Evolutionary conservation across 805 yeast species (phyloP).

Genomic region (Lipomyces sp.): DNA sequence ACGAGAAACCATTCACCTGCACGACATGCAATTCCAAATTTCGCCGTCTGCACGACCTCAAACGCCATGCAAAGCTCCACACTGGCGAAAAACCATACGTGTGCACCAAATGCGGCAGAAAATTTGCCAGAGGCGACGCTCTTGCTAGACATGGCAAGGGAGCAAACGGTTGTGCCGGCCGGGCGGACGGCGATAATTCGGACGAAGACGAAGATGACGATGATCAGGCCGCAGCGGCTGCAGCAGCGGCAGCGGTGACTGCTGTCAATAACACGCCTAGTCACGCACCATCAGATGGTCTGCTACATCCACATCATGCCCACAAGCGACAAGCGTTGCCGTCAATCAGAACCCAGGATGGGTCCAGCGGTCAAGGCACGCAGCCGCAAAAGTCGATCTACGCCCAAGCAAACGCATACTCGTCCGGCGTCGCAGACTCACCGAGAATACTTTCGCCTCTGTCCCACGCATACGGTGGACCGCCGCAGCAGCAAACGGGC

Average conservation of each 20-base stretch:
- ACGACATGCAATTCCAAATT: conserved; percentile 63
- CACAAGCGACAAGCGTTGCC: conserved; percentile 29
- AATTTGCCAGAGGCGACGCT: conserved; percentile 78
- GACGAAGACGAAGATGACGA: conserved; percentile 32
- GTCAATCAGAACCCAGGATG: conserved; percentile 26
- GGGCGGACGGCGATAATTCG: conserved; percentile 31
- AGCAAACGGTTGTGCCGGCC: conserved; percentile 45
- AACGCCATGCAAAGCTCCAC: conserved; percentile 74
- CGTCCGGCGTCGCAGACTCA: conserved; percentile 25
- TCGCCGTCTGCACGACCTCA: conserved; percentile 75
- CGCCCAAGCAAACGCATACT: conserved; percentile 14
- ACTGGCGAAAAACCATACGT: conserved; percentile 73
- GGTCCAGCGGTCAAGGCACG: not conserved
- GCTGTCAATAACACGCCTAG: conserved; percentile 11
- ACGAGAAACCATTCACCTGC: conserved; percentile 67
- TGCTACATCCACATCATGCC: conserved; percentile 7
- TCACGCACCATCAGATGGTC: conserved; percentile 4
- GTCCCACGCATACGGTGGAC: conserved; percentile 30
- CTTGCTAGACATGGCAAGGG: conserved; percentile 67
- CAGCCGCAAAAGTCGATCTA: conserved; percentile 13
- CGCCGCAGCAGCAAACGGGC: conserved; percentile 19
- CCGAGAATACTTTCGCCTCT: conserved; percentile 31
- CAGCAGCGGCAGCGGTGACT: conserved; percentile 13
- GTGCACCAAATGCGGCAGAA: conserved; percentile 64
- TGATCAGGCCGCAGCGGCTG: conserved; percentile 14